phyloP scores from a whole-genome alignment of 345 rosid genomes.

The Punica granatum region DNA sequence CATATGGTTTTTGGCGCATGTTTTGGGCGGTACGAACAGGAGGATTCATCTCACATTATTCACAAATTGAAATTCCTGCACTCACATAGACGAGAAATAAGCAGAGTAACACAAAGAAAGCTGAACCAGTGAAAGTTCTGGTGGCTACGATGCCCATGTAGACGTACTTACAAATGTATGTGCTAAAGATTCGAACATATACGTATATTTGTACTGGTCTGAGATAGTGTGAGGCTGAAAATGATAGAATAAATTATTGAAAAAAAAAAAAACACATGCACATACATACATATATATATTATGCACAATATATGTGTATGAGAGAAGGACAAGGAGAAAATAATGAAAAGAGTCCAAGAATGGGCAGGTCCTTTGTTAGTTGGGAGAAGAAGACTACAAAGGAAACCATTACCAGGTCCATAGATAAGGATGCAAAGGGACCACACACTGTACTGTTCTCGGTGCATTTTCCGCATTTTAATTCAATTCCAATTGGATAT shows the following conservation, averaged over 20 bases:
- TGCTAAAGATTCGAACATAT: neutral
- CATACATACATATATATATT: neutral
- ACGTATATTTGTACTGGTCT: neutral
- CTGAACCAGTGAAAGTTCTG: neutral
- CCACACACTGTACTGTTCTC: slow-evolving; percentile 15
- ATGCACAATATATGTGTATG: no score
- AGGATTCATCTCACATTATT: neutral
- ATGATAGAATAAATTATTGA: neutral
- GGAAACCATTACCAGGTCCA: slow-evolving; percentile 10
- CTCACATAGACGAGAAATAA: neutral
- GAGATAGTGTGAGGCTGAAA: slow-evolving; percentile 2
- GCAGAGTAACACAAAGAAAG: neutral
- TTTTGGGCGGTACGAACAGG: neutral
- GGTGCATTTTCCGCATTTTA: slow-evolving; percentile 15
- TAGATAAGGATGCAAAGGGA: slow-evolving; percentile 21
- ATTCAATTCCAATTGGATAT: slow-evolving; percentile 21
- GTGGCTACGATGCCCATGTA: neutral
- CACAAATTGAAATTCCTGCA: neutral
- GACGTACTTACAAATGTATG: neutral
- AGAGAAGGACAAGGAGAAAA: slow-evolving; percentile 8
- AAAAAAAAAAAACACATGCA: neutral
- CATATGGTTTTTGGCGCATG: neutral
- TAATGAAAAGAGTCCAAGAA: slow-evolving; percentile 13
- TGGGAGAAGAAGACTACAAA: slow-evolving; percentile 5
- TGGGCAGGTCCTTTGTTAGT: slow-evolving; percentile 14